Conservation (phyloP, 148 eudicot genomes). For the Limonium bicolor region DNA sequence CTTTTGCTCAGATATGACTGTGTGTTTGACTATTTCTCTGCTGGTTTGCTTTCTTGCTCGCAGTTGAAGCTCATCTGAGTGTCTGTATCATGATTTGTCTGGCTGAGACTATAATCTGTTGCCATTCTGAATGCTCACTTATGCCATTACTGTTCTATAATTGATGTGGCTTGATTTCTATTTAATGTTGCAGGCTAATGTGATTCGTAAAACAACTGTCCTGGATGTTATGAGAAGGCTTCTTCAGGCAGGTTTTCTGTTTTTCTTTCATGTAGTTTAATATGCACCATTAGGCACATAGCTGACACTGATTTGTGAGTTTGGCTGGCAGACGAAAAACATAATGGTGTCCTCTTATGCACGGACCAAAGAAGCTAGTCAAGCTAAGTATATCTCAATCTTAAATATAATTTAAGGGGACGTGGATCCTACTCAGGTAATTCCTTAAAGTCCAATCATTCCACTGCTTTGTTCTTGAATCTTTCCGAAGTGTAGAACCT, state of each 20-base stretch:
- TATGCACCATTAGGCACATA: slow-evolving; percentile 10
- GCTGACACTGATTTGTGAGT: too few relatives aligned
- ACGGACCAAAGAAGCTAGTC: slow-evolving; percentile 90
- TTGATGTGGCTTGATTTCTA: neutral
- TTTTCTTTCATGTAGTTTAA: neutral
- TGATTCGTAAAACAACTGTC: slow-evolving; percentile 84
- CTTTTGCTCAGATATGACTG: too few relatives aligned
- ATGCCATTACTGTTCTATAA: neutral
- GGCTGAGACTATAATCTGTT: neutral
- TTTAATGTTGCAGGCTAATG: slow-evolving; percentile 55
- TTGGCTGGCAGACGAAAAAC: slow-evolving; percentile 73
- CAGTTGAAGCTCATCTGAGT: neutral
- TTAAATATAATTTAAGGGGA: slow-evolving; percentile 91
- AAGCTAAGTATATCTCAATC: slow-evolving; percentile 90
- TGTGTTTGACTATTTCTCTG: too few relatives aligned
- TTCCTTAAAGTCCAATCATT: too few relatives aligned
- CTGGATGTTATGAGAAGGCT: slow-evolving; percentile 99
- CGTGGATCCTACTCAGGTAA: slow-evolving; percentile 97
- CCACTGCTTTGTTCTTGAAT: too few relatives aligned
- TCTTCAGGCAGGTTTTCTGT: slow-evolving; percentile 72
- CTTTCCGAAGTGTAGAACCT: too few relatives aligned
- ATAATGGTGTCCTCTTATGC: slow-evolving; percentile 94
- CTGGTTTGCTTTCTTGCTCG: neutral
- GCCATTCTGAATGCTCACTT: neutral
- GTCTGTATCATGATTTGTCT: neutral